Evolutionary conservation across 805 yeast species (phyloP), one percentile per base, ranked within the genome.

Genomic region (Danielozyma ontarioensis): DNA sequence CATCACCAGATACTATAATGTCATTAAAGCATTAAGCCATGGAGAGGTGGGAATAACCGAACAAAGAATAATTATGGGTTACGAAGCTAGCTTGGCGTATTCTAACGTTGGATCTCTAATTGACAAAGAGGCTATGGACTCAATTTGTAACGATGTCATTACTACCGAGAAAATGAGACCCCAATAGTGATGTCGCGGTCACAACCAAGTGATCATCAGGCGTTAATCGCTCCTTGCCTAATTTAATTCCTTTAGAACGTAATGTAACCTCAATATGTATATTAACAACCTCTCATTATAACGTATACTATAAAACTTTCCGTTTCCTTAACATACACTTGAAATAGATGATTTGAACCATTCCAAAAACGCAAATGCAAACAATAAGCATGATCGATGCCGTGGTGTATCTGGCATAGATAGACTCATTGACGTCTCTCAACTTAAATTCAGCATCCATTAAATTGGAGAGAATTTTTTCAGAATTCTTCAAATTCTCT

Each of bases 41-140:
- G 80, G 88, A 45, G 95, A 86, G 50, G 74, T 93, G 40, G 95
- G 95, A 11, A 81, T 93, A 35, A 84, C 85, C 25, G 96, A 87
- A 44, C 74, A 77, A 37, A 68, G 97, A 48, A 71, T 93, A 13
- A 72, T 78, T 6, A 70, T 78, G 50, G 93, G 90, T 0, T 93
- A 90, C 59, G 97, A 93, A 50, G 87, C 95, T 13, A 84, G 95
- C 62, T 68, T 86, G 70, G 83, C 80, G 8, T 85, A 78, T 51
- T 74, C 78, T 6, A 57, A 65, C 68, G 42, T 37, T 5, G 90
- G 89, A n/a, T 71, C 72, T 25, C 62, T 88, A 48, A 76, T 84
- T 24, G 85, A 80, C 36, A 76, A 74, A 42, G 90, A 82, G 17
- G 75, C 70, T 4, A 86, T 84, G 80, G 82, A 76, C 37, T 58